phyloP scores from a whole-genome alignment of 73 alveolate genomes.

The Uronychia binucleata region DNA sequence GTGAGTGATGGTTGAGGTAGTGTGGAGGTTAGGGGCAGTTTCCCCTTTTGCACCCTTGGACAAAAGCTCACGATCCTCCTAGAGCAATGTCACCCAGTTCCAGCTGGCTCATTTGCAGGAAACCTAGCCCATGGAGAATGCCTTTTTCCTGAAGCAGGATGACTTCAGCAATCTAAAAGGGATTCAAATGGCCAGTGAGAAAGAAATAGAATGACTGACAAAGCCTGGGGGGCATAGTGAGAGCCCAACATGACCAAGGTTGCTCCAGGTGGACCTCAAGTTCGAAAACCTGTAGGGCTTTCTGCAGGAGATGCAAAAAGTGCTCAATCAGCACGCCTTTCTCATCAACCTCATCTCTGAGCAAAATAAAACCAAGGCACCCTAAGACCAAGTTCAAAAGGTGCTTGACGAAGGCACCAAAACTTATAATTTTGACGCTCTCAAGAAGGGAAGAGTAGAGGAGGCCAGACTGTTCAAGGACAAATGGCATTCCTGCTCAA shows the following conservation, averaged over 20 bases:
- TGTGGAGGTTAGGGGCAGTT: too few species aligned
- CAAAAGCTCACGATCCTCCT: not conserved
- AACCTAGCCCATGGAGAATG: not conserved
- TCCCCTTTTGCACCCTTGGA: too few species aligned
- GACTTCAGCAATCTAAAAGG: not conserved
- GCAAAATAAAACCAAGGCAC: not conserved
- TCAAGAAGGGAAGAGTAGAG: too few species aligned
- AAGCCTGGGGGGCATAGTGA: not conserved
- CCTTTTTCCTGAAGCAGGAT: not conserved
- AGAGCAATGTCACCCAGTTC: not conserved
- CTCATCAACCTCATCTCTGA: not conserved
- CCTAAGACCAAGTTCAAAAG: not conserved
- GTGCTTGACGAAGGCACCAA: not conserved
- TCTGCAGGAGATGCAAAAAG: not conserved
- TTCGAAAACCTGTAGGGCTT: not conserved
- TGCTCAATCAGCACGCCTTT: not conserved
- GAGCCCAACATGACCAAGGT: not conserved
- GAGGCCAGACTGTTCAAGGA: not conserved
- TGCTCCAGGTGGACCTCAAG: not conserved
- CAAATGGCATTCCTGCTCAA: not conserved
- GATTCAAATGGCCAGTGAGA: not conserved
- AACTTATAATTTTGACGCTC: not conserved
- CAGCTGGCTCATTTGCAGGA: not conserved
- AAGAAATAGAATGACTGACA: not conserved
- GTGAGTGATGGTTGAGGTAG: not conserved